phyloP scores from a whole-genome alignment of 2,329 filamentous ascomycete species.

The Monosporascus sp. region DNA sequence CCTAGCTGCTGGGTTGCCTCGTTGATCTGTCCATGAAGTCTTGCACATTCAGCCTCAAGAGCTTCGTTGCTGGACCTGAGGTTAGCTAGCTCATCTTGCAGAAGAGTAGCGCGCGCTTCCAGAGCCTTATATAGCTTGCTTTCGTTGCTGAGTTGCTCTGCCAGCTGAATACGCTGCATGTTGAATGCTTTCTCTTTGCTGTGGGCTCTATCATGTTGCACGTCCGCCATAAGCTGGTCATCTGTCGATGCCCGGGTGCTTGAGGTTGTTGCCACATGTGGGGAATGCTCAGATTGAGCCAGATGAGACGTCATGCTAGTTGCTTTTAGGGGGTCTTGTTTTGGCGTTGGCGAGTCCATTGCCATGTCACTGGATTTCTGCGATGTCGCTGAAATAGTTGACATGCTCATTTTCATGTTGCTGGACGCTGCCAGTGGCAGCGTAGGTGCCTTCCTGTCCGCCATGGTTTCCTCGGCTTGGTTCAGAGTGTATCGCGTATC shows the following conservation, averaged over 20 bases:
- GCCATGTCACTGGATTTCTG: not conserved
- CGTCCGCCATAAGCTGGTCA: not conserved
- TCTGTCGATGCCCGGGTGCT: not conserved
- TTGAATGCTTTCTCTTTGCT: slow-evolving; percentile 1
- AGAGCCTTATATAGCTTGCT: slow-evolving; percentile 1
- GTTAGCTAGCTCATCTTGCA: slow-evolving; percentile 3
- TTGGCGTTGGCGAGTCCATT: not conserved
- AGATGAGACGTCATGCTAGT: not conserved
- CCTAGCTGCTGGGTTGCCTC: not conserved
- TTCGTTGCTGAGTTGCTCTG: slow-evolving; percentile 5
- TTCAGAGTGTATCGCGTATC: not conserved
- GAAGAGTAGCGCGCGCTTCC: slow-evolving; percentile 2
- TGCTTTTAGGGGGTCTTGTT: not conserved
- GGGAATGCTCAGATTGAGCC: not conserved
- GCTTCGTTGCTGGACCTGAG: slow-evolving; percentile 3
- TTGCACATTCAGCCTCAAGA: slow-evolving; percentile 2
- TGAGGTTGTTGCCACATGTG: not conserved
- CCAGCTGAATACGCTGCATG: slow-evolving; percentile 6
- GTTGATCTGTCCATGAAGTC: slow-evolving; percentile 1
- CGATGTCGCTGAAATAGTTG: slow-evolving; percentile 1
- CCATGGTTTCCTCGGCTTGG: not conserved
- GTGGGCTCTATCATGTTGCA: not conserved
- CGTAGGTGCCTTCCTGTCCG: not conserved
- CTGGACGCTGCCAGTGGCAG: slow-evolving; percentile 6
- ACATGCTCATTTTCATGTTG: slow-evolving; percentile 7